A percentile compares a stretch with the other conserved stretches of the same genome.
Conservation (phyloP, 371 early-diverging fungal genomes). For the Zychaea mexicana region DNA sequence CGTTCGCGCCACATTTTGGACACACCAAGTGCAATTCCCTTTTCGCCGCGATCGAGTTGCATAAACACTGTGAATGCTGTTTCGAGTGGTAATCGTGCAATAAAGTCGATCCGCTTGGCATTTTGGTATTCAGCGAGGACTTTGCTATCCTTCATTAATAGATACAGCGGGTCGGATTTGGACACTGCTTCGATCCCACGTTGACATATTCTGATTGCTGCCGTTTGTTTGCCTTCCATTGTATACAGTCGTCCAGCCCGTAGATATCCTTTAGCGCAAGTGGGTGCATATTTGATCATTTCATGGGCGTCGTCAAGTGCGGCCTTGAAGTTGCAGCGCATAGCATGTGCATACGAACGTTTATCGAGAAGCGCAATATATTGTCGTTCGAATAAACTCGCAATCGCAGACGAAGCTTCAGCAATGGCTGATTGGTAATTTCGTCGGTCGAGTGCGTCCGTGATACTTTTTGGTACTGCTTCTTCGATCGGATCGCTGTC, state of each 20-base stretch:
- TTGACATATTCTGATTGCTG: background rate
- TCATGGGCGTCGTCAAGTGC: background rate
- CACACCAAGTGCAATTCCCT: background rate
- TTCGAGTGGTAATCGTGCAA: background rate
- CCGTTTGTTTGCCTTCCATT: background rate
- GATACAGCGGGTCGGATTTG: background rate
- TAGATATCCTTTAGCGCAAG: background rate
- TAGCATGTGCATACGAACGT: background rate
- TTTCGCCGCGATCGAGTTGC: background rate
- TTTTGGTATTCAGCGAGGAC: background rate
- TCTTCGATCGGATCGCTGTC: no score
- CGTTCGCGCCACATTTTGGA: background rate
- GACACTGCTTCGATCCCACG: background rate
- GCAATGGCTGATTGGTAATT: background rate
- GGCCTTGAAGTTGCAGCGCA: background rate
- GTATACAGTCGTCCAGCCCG: background rate
- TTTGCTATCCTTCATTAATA: background rate
- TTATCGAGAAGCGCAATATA: background rate
- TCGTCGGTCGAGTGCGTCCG: background rate
- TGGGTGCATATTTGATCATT: background rate
- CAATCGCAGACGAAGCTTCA: background rate
- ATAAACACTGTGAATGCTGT: background rate
- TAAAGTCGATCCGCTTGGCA: background rate
- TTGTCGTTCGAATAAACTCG: background rate
- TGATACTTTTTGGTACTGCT: background rate